Percentiles rank a stretch among this genome's conserved stretches.
Conservation (phyloP, 169 alveolate species). For the Cyclospora cayetanensis region DNA sequence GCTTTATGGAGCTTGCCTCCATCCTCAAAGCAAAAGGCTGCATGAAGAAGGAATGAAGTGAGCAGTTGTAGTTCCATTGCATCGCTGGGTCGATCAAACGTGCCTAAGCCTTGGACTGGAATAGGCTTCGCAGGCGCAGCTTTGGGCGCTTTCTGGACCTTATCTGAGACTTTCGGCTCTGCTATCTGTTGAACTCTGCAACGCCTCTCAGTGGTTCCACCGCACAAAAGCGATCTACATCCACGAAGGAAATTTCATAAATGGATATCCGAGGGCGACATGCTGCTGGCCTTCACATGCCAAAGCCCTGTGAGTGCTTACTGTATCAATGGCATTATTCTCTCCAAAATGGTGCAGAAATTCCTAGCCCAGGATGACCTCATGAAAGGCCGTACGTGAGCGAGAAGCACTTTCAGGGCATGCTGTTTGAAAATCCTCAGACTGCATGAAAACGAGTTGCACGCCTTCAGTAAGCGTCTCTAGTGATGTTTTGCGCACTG, state of each 20-base stretch:
- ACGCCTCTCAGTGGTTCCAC: too few species aligned
- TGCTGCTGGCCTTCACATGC: neutral
- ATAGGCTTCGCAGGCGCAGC: too few species aligned
- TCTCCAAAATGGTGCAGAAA: conserved; percentile 57
- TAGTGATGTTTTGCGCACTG: too few species aligned
- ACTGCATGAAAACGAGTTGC: conserved; percentile 31
- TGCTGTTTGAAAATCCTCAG: conserved; percentile 23
- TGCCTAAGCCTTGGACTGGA: neutral
- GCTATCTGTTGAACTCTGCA: too few species aligned
- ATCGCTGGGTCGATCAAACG: neutral
- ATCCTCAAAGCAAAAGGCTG: conserved; percentile 60
- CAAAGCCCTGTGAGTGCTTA: neutral
- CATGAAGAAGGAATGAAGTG: conserved; percentile 36
- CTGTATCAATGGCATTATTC: conserved; percentile 49
- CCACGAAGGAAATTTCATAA: too few species aligned
- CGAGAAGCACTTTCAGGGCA: conserved; percentile 45
- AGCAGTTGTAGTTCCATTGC: neutral
- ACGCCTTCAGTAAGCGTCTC: too few species aligned
- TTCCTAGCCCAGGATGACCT: conserved; percentile 54
- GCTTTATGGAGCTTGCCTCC: conserved; percentile 54
- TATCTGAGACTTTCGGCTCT: too few species aligned
- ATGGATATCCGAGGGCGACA: too few species aligned
- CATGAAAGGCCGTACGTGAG: conserved; percentile 23
- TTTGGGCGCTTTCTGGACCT: too few species aligned
- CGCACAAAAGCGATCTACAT: too few species aligned